Base-by-base conservation (phyloP, 768 basidiomycete genomes). In the Phanerodontia chrysosporium region DNA sequence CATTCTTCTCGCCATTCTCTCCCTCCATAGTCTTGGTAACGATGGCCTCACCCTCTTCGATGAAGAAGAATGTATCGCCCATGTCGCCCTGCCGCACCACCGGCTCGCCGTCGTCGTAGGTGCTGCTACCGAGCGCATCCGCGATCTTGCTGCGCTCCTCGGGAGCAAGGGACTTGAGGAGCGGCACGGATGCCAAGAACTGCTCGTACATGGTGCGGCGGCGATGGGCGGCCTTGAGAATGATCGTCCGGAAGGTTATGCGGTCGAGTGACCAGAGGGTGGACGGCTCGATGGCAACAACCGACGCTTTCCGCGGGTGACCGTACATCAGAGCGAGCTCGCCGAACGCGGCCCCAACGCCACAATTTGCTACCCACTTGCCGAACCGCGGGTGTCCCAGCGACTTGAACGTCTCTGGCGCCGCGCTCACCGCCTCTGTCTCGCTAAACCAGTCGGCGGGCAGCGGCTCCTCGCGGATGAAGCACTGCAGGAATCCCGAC, bases 291-390 rank as follows among this genome's bases (percentile, higher is more conserved):
- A 89, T 83, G 10, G 96, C 86, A 36, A 97, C 76, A 45, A 98
- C 95, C 8, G 93, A 95, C 16, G 97, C 97, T 21, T 94, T 93
- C 30, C 97, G 91, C 42, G 92, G 92, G 64, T 96, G 95, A 32
- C 93, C 94, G 75, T 99, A 96, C 96, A 99, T 98, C 65, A 99
- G 76, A 29, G 97, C 97, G 57, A 99, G 80, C 74, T 99, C 96
- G 45, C 97, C 97, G 61, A 98, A 98, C 45, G 89, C 94, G 59
- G 81, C 84, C 3, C 95, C 94, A 1, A 91, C 85, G 46, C 78
- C 81, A 79, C 90, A 94, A 59, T 92, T 89, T 54, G 86, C 84
- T 1, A 98, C 97, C 70, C 89, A 86, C 60, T 83, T 86, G 24
- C 92, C 92, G 65, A 86, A 85, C 60, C 83, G 80, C 4, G 84